Conservation (phyloP, 495 filamentous ascomycete genomes). For the Cercophora newfieldiana region DNA sequence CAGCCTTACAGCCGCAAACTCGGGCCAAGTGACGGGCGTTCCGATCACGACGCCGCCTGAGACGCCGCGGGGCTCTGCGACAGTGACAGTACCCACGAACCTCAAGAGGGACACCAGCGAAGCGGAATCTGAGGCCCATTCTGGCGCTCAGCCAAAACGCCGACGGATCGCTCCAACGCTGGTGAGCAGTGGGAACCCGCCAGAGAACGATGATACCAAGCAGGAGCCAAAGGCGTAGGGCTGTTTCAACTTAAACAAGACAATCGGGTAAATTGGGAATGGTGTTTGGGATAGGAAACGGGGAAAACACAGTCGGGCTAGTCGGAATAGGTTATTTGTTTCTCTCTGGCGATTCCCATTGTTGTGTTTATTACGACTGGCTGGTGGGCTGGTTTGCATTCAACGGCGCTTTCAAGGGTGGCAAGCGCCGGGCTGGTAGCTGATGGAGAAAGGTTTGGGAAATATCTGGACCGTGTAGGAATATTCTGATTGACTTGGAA, state of each 20-base stretch:
- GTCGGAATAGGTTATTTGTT: neutral
- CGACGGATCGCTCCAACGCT: slow-evolving; percentile 77
- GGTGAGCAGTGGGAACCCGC: slow-evolving; percentile 36
- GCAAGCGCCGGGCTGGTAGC: too few relatives aligned
- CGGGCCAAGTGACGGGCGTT: slow-evolving; percentile 54
- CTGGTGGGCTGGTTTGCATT: too few relatives aligned
- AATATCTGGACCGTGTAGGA: neutral
- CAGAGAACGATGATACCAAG: neutral
- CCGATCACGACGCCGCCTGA: slow-evolving; percentile 76
- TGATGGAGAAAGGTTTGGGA: neutral
- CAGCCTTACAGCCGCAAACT: slow-evolving; percentile 68
- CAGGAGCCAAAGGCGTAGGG: slow-evolving; percentile 26
- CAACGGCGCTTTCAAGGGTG: neutral
- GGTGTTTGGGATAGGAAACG: neutral
- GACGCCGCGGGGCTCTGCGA: slow-evolving; percentile 62
- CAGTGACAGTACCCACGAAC: slow-evolving; percentile 42
- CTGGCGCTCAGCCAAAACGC: slow-evolving; percentile 59
- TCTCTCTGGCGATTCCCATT: neutral
- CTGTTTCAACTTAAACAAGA: neutral
- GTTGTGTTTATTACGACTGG: neutral
- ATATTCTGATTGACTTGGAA: neutral
- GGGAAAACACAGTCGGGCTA: neutral
- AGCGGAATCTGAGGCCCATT: slow-evolving; percentile 45
- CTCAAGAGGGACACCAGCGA: slow-evolving; percentile 64
- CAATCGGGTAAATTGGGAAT: neutral